A percentile compares a stretch with the other conserved stretches of the same genome.
phyloP scores from a whole-genome alignment of 345 rosid species.

The Pugionium cornutum region DNA sequence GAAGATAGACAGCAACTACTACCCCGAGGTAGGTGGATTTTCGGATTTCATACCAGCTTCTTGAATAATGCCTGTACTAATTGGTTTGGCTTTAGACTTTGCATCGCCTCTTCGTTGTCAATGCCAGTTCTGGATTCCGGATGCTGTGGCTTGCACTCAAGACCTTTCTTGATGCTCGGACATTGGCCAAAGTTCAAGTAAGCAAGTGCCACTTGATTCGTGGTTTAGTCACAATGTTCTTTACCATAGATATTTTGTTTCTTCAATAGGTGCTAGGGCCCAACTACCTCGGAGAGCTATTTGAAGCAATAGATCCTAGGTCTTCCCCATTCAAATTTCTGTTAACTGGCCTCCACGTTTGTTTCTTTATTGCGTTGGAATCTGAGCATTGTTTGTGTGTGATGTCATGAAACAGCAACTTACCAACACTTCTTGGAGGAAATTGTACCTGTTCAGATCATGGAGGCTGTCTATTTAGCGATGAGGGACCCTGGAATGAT shows the following conservation, averaged over 20 bases:
- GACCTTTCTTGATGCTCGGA: slow-evolving; percentile 81
- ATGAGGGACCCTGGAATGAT: slow-evolving; percentile 91
- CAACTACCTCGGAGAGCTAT: slow-evolving; percentile 61
- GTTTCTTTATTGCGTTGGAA: neutral
- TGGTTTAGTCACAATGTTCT: neutral
- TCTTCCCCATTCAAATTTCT: neutral
- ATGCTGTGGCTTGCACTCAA: slow-evolving; percentile 96
- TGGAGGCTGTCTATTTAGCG: slow-evolving; percentile 87
- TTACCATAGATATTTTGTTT: slow-evolving; percentile 11
- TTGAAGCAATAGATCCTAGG: slow-evolving; percentile 82
- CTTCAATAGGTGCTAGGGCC: slow-evolving; percentile 74
- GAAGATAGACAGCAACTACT: slow-evolving; percentile 78
- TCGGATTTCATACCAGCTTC: slow-evolving; percentile 5
- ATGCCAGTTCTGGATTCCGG: slow-evolving; percentile 87
- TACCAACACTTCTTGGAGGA: slow-evolving; percentile 95
- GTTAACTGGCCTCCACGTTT: too few relatives aligned
- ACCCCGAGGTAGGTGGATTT: slow-evolving; percentile 70
- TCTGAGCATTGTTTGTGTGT: slow-evolving; percentile 17
- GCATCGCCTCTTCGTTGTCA: slow-evolving; percentile 76
- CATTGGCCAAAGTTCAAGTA: slow-evolving; percentile 80
- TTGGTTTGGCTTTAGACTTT: slow-evolving; percentile 57
- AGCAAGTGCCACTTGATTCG: slow-evolving; percentile 29
- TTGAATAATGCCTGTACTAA: slow-evolving; percentile 1
- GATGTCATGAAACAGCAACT: slow-evolving; percentile 56
- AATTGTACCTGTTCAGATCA: slow-evolving; percentile 66